phyloP scores from a whole-genome alignment of 2,329 filamentous ascomycete genomes.

The Tolypocladium sp. region DNA sequence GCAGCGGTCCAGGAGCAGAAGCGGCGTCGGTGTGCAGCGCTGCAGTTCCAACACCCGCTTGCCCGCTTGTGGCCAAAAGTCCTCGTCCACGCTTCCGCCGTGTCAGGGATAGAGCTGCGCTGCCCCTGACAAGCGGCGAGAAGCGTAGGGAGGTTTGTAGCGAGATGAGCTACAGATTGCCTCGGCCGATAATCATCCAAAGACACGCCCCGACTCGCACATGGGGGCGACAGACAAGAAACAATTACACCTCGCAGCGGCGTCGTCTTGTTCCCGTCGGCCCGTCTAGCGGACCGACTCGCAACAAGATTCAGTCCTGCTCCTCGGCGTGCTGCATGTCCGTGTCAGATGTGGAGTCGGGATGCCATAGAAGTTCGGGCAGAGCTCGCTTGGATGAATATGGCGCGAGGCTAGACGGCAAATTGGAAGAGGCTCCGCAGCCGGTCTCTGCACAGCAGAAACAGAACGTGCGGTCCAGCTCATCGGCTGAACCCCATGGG shows the following conservation, averaged over 20 bases:
- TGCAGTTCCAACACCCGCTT: slow-evolving; percentile 4
- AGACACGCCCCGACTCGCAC: background rate
- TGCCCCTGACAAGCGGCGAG: background rate
- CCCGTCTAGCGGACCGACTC: background rate
- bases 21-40: slow-evolving; percentile 12
- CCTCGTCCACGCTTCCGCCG: background rate
- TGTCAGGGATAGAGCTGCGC: background rate
- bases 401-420: background rate
- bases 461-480: slow-evolving; percentile 15
- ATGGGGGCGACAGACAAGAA: background rate
- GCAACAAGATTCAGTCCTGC: background rate
- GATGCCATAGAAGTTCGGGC: background rate
- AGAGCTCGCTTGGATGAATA: background rate
- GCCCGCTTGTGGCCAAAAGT: slow-evolving; percentile 8
- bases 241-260: background rate
- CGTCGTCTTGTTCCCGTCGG: background rate
- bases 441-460: slow-evolving; percentile 23
- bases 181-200: background rate
- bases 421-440: slow-evolving; percentile 3
- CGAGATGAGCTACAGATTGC: slow-evolving; percentile 13
- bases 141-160: slow-evolving; percentile 6
- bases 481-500: slow-evolving; percentile 15
- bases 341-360: background rate
- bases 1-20: slow-evolving; percentile 11
- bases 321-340: background rate